Evolutionary conservation across 495 filamentous ascomycete genomes (phyloP), one percentile per base, ranked within the genome.

Genomic region (Podospora comata): DNA sequence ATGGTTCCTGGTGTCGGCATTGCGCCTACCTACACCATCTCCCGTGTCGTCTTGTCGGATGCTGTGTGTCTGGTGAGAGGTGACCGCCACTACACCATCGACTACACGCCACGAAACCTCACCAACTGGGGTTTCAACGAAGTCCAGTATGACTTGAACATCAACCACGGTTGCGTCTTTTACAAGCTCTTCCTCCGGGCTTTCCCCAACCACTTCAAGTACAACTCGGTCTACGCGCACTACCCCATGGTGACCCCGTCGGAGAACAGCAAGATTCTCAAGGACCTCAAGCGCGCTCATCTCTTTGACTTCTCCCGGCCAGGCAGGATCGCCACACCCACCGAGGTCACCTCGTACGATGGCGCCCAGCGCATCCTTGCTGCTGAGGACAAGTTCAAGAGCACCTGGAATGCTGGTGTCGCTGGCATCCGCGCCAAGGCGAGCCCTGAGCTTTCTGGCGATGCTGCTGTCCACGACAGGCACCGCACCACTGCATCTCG

Each of bases 21-120:
- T 55, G 88, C 89, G 62, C 90, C 92, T 6, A 90, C 90, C 27
- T 97, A 88, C 79, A 96, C 93, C 16, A 90, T 91, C 61, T 93
- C 91, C 2, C 86, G 91, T 68, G 90, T 90, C 1, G 89, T 97
- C 64, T 82, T 97, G 5, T 94, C 91, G 0, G 93, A 97, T 75
- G 93, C 93, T 2, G 90, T 93, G 7, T 87, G 88, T 53, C 79
- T 96, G n/a, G 92, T 96, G 53, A 86, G 93, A 44, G 91, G 92
- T 19, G 93, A 97, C 76, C 84, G 93, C 5, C 93, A 94, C 79
- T 94, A 95, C 77, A 96, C 93, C 0, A 73, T 76, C 20, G 85
- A 88, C 70, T 94, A 92, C 75, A 90, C 87, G 39, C 86, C 93
- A 0, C 86, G 85, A 44, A 85, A 88, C 66, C 84, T 96, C 18